Evolutionary conservation across 805 yeast genomes (phyloP).

Genomic region (Candida tallmaniae): DNA sequence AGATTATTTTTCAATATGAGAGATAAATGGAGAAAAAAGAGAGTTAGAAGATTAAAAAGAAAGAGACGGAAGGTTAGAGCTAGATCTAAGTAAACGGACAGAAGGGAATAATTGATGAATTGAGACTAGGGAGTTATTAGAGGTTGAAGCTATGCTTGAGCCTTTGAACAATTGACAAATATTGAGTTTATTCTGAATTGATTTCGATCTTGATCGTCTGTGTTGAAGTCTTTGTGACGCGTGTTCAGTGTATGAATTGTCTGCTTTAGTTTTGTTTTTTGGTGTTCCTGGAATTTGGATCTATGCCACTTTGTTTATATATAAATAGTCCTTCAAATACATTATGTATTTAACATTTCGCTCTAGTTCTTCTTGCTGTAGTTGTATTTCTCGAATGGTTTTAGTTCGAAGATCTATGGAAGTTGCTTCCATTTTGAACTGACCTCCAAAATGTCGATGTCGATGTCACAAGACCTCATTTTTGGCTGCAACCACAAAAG

Average conservation of each 20-base stretch:
- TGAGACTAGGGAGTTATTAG: no score
- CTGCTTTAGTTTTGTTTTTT: background rate
- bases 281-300: background rate
- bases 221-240: background rate
- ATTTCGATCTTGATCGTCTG: no score
- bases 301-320: background rate
- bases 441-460: no score
- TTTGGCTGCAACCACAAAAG: no score
- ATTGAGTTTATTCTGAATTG: no score
- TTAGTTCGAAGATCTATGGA: no score
- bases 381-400: no score
- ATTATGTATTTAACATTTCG: background rate
- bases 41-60: conserved; percentile 99
- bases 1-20: conserved; percentile 56
- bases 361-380: no score
- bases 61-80: conserved; percentile 99
- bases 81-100: conserved; percentile 91
- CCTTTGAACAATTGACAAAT: no score
- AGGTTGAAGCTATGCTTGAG: no score
- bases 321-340: background rate
- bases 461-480: no score
- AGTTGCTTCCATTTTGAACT: no score
- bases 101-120: background rate
- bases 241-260: background rate
- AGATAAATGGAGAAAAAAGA: conserved; percentile 99